Evolutionary conservation across 805 yeast genomes (phyloP).

Genomic region (Suhomyces sp.): DNA sequence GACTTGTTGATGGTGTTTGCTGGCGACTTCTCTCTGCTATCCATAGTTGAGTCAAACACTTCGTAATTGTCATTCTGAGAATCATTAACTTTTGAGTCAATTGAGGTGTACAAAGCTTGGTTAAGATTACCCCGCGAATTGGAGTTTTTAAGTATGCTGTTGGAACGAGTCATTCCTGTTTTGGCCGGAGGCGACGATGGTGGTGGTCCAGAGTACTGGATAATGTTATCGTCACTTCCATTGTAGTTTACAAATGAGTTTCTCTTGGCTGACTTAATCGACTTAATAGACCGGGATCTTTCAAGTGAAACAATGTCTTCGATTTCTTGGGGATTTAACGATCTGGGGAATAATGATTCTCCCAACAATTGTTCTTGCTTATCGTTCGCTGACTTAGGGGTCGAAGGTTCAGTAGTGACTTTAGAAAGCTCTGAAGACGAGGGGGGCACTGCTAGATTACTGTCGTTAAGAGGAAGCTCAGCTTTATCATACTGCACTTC

Average conservation of each 20-base stretch:
- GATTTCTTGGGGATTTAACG: constrained; percentile 63
- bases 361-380: constrained; percentile 27
- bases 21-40: background rate
- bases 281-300: constrained; percentile 58
- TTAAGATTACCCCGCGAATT: constrained; percentile 18
- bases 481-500: constrained; percentile 15
- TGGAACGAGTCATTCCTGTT: constrained; percentile 29
- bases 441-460: background rate
- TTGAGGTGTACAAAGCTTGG: constrained; percentile 10
- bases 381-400: background rate
- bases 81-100: background rate
- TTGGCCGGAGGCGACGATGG: constrained; percentile 13
- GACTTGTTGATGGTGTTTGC: background rate
- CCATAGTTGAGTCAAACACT: background rate
- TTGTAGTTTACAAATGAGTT: constrained; percentile 39
- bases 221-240: constrained; percentile 41
- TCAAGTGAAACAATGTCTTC: constrained; percentile 73
- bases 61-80: background rate
- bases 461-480: background rate
- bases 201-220: constrained; percentile 21
- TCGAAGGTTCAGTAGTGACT: background rate
- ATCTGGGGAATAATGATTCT: constrained; percentile 68
- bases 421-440: background rate
- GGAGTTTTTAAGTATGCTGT: constrained; percentile 39
- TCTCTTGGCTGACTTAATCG: constrained; percentile 40